A percentile compares a stretch with the other conserved stretches of the same genome.
These are phyloP conservation scores for Glutinoglossum americanum DNA, from an alignment of 495 filamentous ascomycete species.

Conservation along the genomic window DNA sequence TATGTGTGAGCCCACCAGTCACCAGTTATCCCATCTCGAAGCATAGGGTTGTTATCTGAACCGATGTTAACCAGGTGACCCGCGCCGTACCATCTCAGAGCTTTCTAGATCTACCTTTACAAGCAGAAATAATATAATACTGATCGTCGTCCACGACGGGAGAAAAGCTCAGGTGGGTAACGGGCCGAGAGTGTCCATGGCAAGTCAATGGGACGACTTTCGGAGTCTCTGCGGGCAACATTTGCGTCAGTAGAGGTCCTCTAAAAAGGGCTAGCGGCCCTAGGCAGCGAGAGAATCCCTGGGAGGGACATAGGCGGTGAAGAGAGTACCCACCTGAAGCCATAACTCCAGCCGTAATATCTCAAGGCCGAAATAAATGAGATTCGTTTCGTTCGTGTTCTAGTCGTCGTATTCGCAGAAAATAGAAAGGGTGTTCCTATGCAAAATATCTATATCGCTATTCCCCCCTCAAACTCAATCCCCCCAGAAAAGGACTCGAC, in stretches of 20 bases:
- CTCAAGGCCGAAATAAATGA: slow-evolving; percentile 4
- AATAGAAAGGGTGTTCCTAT: neutral
- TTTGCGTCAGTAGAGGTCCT: neutral
- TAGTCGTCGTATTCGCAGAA: neutral
- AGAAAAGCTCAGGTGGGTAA: slow-evolving; percentile 89
- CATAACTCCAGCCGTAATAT: neutral
- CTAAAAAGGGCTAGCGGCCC: too few relatives aligned
- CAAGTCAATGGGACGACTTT: slow-evolving; percentile 82
- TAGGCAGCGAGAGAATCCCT: too few relatives aligned
- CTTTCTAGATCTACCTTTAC: slow-evolving; percentile 47
- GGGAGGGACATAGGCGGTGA: neutral
- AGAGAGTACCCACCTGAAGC: neutral
- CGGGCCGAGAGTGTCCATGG: slow-evolving; percentile 89
- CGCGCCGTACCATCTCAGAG: neutral
- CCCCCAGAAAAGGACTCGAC: neutral
- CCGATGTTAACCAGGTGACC: neutral
- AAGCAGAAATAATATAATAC: slow-evolving; percentile 93
- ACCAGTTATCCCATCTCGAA: slow-evolving; percentile 86
- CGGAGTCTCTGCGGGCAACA: slow-evolving; percentile 25
- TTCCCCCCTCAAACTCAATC: neutral
- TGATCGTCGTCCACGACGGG: slow-evolving; percentile 63
- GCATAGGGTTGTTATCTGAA: slow-evolving; percentile 89
- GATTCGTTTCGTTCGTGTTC: neutral
- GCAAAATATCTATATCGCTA: neutral
- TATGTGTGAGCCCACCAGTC: slow-evolving; percentile 42